Evolutionary conservation across 2,329 filamentous ascomycete species (phyloP).

Genomic region (Sporothrix pseudoabietina): DNA sequence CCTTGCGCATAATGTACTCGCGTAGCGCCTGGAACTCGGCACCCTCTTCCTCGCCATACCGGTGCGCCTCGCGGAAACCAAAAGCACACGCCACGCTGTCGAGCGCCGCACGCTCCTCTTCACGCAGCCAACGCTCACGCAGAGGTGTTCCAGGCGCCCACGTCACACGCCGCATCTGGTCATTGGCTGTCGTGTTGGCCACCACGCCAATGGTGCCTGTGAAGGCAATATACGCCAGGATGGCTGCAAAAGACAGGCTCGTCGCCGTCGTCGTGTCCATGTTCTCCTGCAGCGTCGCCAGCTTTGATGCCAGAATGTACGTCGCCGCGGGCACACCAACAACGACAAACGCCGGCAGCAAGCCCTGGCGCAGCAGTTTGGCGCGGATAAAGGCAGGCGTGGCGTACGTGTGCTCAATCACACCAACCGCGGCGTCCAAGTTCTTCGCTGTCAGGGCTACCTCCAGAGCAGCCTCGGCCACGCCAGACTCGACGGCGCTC

Average conservation of each 20-base stretch:
- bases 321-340: conserved; percentile 65
- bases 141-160: conserved; percentile 84
- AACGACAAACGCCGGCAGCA: conserved; percentile 60
- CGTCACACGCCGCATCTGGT: conserved; percentile 91
- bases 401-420: conserved; percentile 70
- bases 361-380: conserved; percentile 66
- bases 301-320: conserved; percentile 69
- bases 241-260: conserved; percentile 74
- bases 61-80: conserved; percentile 82
- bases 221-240: conserved; percentile 79
- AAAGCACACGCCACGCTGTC: conserved; percentile 86
- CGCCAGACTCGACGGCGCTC: conserved; percentile 69
- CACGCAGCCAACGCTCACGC: conserved; percentile 79
- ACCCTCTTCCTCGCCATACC: conserved; percentile 86
- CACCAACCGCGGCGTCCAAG: conserved; percentile 73
- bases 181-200: conserved; percentile 82
- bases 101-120: conserved; percentile 85
- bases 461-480: conserved; percentile 74
- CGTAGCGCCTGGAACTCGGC: conserved; percentile 84
- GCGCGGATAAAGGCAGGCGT: conserved; percentile 66
- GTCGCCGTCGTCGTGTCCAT: conserved; percentile 78
- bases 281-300: conserved; percentile 68
- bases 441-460: conserved; percentile 79
- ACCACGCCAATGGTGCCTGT: conserved; percentile 81
- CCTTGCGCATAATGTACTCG: conserved; percentile 78